Percentiles rank a stretch among this genome's conserved stretches.
Conservation (phyloP, 139 green algal genomes). For the Pedinophyceae sp. region DNA sequence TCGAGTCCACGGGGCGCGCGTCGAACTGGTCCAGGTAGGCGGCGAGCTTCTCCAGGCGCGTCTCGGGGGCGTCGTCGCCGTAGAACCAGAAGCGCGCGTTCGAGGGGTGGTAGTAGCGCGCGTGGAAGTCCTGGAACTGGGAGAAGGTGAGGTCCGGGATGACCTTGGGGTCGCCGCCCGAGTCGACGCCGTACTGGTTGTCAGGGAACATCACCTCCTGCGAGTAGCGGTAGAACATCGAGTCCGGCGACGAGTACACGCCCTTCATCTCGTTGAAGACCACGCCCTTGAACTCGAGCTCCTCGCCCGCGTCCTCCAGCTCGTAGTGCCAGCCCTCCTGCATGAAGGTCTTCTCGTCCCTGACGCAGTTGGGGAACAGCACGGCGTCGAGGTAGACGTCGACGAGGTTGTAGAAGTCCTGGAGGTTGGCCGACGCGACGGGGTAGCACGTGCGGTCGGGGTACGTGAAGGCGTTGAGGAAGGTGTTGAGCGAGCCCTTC, state of each 20-base stretch:
- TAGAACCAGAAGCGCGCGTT: slow-evolving; percentile 97
- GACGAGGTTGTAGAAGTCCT: slow-evolving; percentile 98
- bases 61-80: slow-evolving; percentile 74
- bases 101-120: slow-evolving; percentile 85
- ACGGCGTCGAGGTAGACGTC: slow-evolving; percentile 98
- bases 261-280: slow-evolving; percentile 99
- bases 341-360: slow-evolving; percentile 72
- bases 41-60: slow-evolving; percentile 67
- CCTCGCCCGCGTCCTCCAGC: slow-evolving; percentile 51
- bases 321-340: slow-evolving; percentile 70
- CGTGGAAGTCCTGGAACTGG: slow-evolving; percentile 61
- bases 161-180: slow-evolving; percentile 70
- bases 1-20: slow-evolving; percentile 39
- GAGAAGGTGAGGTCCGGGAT: slow-evolving; percentile 91
- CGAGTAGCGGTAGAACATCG: slow-evolving; percentile 51
- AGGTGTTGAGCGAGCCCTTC: slow-evolving; percentile 94
- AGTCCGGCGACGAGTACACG: slow-evolving; percentile 92
- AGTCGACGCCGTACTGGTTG: slow-evolving; percentile 71
- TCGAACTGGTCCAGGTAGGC: slow-evolving; percentile 74
- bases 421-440: slow-evolving; percentile 54
- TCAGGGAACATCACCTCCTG: slow-evolving; percentile 53
- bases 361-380: slow-evolving; percentile 78
- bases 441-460: slow-evolving; percentile 99
- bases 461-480: slow-evolving; percentile 98
- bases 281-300: slow-evolving; percentile 82